A percentile compares a stretch with the other conserved stretches of the same genome.
These are phyloP conservation scores for Coniella vitis DNA, from an alignment of 2,329 filamentous ascomycete species.

Conservation along the genomic window DNA sequence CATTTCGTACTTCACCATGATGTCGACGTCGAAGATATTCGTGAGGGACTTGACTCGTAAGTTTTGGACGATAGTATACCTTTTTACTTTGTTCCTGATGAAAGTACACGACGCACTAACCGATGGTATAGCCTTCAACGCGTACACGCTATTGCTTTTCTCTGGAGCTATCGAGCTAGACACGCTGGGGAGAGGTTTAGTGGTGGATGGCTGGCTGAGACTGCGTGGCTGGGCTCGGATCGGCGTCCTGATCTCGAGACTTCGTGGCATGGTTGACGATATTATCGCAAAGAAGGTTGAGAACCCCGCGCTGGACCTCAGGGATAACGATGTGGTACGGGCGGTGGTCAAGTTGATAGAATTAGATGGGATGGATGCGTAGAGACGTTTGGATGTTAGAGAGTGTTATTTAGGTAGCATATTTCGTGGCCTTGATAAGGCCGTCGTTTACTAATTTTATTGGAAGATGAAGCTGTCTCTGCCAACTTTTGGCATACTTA, in stretches of 20 bases:
- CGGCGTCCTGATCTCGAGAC: conserved; percentile 75
- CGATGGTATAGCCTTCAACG: conserved; percentile 85
- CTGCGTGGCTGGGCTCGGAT: conserved; percentile 91
- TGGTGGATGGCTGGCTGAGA: conserved; percentile 86
- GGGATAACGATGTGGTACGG: conserved; percentile 61
- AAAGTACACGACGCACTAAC: too few relatives aligned
- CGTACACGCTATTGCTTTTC: conserved; percentile 83
- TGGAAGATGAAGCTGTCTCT: too few relatives aligned
- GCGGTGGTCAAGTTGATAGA: conserved; percentile 77
- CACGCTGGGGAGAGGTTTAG: conserved; percentile 74
- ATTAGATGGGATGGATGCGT: conserved; percentile 77
- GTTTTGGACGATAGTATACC: too few relatives aligned
- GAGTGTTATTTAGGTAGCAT: too few relatives aligned
- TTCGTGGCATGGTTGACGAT: conserved; percentile 81
- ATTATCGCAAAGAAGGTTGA: conserved; percentile 76
- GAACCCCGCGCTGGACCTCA: conserved; percentile 56
- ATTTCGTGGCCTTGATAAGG: too few relatives aligned
- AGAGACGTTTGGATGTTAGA: not conserved
- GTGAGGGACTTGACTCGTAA: conserved; percentile 82
- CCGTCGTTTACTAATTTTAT: too few relatives aligned
- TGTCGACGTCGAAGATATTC: conserved; percentile 87
- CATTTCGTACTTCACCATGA: conserved; percentile 85
- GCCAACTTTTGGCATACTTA: too few relatives aligned
- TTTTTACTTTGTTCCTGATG: too few relatives aligned
- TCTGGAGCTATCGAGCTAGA: conserved; percentile 79